These are phyloP conservation scores for Xylariaceae sp. DNA, from an alignment of 2,329 filamentous ascomycete species.

Conservation along the genomic window DNA sequence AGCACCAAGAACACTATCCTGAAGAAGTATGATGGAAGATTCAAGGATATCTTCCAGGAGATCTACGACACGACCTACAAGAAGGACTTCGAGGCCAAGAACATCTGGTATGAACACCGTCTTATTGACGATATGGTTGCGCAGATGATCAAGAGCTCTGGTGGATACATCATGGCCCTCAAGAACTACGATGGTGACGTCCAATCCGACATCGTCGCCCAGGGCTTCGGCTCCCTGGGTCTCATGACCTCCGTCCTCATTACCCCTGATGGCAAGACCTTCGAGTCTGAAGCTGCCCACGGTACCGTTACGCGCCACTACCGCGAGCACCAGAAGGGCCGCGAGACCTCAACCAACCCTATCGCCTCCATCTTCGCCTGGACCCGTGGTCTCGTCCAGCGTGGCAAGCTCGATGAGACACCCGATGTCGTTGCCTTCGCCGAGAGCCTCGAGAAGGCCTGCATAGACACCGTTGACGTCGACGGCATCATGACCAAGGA, in stretches of 20 bases:
- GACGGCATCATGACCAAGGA: conserved; percentile 99
- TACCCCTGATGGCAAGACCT: conserved; percentile 94
- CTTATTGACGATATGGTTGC: conserved; percentile 99
- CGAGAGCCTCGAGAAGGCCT: conserved; percentile 87
- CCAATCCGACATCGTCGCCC: conserved; percentile 96
- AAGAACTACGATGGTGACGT: conserved; percentile 99
- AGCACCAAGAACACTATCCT: conserved; percentile 99
- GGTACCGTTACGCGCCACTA: conserved; percentile 98
- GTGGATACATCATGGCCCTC: conserved; percentile 94
- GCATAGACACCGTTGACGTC: conserved; percentile 87
- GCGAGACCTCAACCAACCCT: conserved; percentile 96
- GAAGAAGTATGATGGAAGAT: conserved; percentile 97
- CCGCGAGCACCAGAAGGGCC: conserved; percentile 97
- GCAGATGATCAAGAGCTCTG: conserved; percentile 99
- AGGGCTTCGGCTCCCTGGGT: conserved; percentile 96
- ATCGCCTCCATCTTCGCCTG: conserved; percentile 99
- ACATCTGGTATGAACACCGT: conserved; percentile 99
- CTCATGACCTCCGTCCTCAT: conserved; percentile 98
- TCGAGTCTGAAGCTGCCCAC: conserved; percentile 96
- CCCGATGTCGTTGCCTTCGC: conserved; percentile 90
- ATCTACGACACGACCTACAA: conserved; percentile 88
- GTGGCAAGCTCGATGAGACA: conserved; percentile 89
- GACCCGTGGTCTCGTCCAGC: conserved; percentile 91
- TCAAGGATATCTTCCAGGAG: conserved; percentile 99
- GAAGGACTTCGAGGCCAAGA: conserved; percentile 82